Evolutionary conservation across 169 alveolate genomes (phyloP), one percentile per base, ranked within the genome.

Genomic region (Toxoplasma gondii): DNA sequence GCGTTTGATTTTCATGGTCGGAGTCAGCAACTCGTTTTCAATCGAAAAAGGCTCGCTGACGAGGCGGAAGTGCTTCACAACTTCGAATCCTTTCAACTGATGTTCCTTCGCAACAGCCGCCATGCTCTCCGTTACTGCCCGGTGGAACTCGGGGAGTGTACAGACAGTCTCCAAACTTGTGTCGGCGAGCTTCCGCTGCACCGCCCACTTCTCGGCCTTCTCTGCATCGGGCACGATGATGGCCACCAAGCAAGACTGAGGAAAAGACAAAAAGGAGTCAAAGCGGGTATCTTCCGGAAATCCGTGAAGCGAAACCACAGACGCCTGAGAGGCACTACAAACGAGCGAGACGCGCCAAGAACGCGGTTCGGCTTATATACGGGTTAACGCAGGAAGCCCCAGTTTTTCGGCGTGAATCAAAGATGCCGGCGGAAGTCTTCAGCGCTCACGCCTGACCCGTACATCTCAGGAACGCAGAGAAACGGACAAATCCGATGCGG

Each of bases 1-100:
- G 7, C 97, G 74, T 83, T 95, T 95, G 74, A 95, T 88, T 58
- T 95, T 95, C 93, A 93, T 88, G 69, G 97, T 86, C 4, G 97
- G 96, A 16, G 97, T 95, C 70, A 95, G 84, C 49, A 95, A 87
- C 5, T 87, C 96, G 91, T 91, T 95, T 78, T 95, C 97, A 24
- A 91, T 91, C 45, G 97, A 67, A 93, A 95, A 95, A 36, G 94
- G 97, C 39, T 87, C 95, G 5, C 93, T n/a, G 27, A 41, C 80
- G 88, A 95, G 84, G 82, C 43, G 45, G 80, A 93, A 64, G 44
- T 80, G 87, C 58, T 92, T 43, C 70, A 91, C 94, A 10, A 88
- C 53, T 54, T 91, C 96, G 43, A 95, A 82, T 22, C 96, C 96
- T 83, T 94, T 94, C 91, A 94, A 88, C 44, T 88, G 84, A 38